Evolutionary conservation across 2,329 filamentous ascomycete genomes (phyloP).

Genomic region (Thelonectria blattea): DNA sequence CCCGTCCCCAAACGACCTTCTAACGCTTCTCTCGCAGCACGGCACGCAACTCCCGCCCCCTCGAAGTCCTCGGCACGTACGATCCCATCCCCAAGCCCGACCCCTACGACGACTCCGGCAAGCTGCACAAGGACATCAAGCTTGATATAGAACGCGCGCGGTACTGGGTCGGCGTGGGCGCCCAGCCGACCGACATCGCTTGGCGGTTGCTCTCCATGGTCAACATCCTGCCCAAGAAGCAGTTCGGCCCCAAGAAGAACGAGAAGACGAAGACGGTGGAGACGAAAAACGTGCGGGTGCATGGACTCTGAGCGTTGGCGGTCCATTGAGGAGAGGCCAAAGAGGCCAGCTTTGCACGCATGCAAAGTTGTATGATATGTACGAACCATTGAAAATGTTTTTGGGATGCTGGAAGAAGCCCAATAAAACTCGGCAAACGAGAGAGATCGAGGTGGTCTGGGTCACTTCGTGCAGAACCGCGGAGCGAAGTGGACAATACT

Average conservation of each 20-base stretch:
- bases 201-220: conserved; percentile 89
- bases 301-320: conserved; percentile 21
- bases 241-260: conserved; percentile 42
- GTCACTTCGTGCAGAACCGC: not conserved
- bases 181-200: conserved; percentile 88
- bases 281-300: conserved; percentile 39
- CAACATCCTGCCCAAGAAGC: conserved; percentile 47
- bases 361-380: conserved; percentile 38
- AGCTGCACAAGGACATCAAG: conserved; percentile 88
- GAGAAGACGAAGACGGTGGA: conserved; percentile 37
- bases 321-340: not conserved
- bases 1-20: not conserved
- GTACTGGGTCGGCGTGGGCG: conserved; percentile 97
- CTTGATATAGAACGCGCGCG: conserved; percentile 80
- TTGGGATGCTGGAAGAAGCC: conserved; percentile 13
- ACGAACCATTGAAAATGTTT: conserved; percentile 35
- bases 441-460: not conserved
- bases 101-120: conserved; percentile 65
- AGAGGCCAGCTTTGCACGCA: not conserved
- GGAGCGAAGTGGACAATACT: conserved; percentile 26
- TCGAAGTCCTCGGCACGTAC: conserved; percentile 90
- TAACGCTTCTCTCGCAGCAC: conserved; percentile 60
- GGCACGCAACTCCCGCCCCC: conserved; percentile 83
- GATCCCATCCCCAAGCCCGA: conserved; percentile 70
- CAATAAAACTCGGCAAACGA: conserved; percentile 13